Evolutionary conservation across 805 yeast genomes (phyloP), one percentile per base, ranked within the genome.

Genomic region (Limtongozyma cylindracea): DNA sequence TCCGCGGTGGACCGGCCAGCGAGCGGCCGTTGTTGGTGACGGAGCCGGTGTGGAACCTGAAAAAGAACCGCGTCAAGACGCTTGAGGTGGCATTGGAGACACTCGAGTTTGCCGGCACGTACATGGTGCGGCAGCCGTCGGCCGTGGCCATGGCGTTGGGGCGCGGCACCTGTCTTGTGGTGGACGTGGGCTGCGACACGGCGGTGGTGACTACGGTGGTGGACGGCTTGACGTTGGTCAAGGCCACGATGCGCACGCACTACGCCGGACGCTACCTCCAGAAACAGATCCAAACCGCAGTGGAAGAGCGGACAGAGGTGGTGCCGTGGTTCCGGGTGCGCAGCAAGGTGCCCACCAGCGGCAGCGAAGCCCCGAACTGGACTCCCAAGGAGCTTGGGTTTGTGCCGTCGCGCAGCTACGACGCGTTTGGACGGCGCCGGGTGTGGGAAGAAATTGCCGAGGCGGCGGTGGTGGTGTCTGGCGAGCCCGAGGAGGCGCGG

Each of bases 141-240:
- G 72, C 91, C 46, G 67, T 73, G 2, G 66, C 92, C 2, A 82
- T 82, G 45, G 80, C 84, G 8, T 71, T 73, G 30, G 93, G 92
- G 3, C 57, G 91, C 38, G 80, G 91, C 20, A 71, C 70, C 27
- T 78, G 91, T 39, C 49, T 78, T 16, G 78, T 78, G 18, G 84
- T 78, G 18, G 92, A 78, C 40, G 45, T 76, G 18, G 93, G 93
- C 5, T 88, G 74, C 37, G 82, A 73, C 37, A 47, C 68, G 3
- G 52, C 61, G 11, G 64, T 77, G 28, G 82, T 68, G 1, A 70
- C 88, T 4, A 92, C 82, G 2, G 78, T 73, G 11, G 64, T 69
- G 27, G 92, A 72, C 44, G 91, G 91, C 12, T 61, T 71, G 44
- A 69, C 78, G 20, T 45, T 74, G 25, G 55, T 71, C 20, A 69